Evolutionary conservation across 1,139 yeast species (phyloP).

Genomic region (Protomyces inouyei): DNA sequence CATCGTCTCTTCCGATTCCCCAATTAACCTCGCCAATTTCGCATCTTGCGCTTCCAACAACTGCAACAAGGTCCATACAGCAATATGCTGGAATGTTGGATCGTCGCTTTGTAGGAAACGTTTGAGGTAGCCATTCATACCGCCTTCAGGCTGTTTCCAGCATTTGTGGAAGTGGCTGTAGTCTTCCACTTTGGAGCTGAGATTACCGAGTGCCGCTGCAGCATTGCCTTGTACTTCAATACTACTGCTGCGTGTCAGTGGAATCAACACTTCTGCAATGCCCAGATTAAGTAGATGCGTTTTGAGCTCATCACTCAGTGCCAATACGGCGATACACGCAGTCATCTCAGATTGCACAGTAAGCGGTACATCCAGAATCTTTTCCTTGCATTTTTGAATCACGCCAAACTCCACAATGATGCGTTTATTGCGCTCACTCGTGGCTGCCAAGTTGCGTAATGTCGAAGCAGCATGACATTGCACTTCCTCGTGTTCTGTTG

Average conservation of each 20-base stretch:
- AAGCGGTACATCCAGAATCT: conserved; percentile 77
- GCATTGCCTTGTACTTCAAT: conserved; percentile 98
- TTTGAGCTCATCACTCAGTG: conserved; percentile 92
- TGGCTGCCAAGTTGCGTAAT: conserved; percentile 89
- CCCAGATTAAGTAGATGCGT: conserved; percentile 77
- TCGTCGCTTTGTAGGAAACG: conserved; percentile 78
- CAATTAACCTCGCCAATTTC: conserved; percentile 48
- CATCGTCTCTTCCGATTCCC: conserved; percentile 39
- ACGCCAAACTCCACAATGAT: conserved; percentile 95
- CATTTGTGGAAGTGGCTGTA: conserved; percentile 72
- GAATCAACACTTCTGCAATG: conserved; percentile 81
- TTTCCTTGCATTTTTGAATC: conserved; percentile 83
- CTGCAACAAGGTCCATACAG: conserved; percentile 94
- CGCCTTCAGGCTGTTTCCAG: conserved; percentile 79
- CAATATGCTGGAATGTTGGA: conserved; percentile 97
- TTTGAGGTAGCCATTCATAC: conserved; percentile 76
- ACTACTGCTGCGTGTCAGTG: conserved; percentile 79
- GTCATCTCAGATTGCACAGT: conserved; percentile 84
- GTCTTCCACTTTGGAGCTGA: conserved; percentile 81
- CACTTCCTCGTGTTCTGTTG: conserved; percentile 85
- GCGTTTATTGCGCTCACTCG: conserved; percentile 84
- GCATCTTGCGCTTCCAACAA: conserved; percentile 78
- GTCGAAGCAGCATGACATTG: conserved; percentile 98
- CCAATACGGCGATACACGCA: conserved; percentile 95
- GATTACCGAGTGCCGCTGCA: conserved; percentile 95